Conservation (phyloP, 352 stramenopile species). For the Phytophthora fragariaefolia region DNA sequence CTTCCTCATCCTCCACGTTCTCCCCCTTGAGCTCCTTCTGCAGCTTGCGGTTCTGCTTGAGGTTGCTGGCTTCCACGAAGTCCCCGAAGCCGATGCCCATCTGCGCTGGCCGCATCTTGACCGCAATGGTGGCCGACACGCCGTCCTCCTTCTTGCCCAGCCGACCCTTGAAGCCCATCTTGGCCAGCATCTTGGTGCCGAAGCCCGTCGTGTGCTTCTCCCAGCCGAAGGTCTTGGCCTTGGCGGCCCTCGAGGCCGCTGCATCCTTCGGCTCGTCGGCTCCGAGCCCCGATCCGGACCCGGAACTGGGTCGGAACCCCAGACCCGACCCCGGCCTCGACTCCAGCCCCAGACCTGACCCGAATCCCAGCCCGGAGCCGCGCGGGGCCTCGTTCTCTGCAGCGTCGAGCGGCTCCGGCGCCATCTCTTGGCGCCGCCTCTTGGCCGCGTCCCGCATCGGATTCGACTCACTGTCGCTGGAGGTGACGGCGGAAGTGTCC, state of each 20-base stretch:
- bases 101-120: constrained; percentile 92
- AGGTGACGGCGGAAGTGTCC: neutral
- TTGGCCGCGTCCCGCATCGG: constrained; percentile 23
- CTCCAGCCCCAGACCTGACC: neutral
- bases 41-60: constrained; percentile 93
- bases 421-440: constrained; percentile 34
- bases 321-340: constrained; percentile 13
- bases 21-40: constrained; percentile 93
- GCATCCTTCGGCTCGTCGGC: constrained; percentile 6
- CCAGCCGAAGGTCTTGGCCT: constrained; percentile 74
- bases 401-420: constrained; percentile 2
- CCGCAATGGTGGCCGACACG: constrained; percentile 93
- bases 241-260: neutral
- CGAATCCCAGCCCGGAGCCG: constrained; percentile 9
- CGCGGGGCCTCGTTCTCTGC: constrained; percentile 10
- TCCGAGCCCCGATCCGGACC: constrained; percentile 27
- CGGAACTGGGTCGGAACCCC: constrained; percentile 19
- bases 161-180: constrained; percentile 96
- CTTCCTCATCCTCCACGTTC: constrained; percentile 45
- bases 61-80: constrained; percentile 93
- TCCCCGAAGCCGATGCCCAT: constrained; percentile 95
- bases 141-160: constrained; percentile 93
- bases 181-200: constrained; percentile 94
- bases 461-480: constrained; percentile 13
- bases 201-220: constrained; percentile 98